phyloP scores from a whole-genome alignment of 768 basidiomycete genomes.

The Podaxis pistillaris region DNA sequence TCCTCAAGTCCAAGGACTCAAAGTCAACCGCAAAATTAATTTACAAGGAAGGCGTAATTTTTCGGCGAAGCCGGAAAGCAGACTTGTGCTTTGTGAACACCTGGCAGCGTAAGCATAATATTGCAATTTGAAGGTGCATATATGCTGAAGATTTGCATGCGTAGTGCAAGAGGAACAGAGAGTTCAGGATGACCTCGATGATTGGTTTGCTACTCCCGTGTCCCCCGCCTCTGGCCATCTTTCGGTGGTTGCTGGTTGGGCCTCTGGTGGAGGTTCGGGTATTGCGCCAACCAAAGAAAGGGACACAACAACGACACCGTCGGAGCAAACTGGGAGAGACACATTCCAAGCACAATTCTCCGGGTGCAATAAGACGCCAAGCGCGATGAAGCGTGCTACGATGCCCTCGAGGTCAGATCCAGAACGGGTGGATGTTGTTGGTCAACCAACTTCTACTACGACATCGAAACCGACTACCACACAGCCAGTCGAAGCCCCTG shows the following conservation, averaged over 20 bases:
- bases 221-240: background rate
- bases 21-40: conserved; percentile 12
- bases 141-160: background rate
- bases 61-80: conserved; percentile 6
- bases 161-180: conserved; percentile 6
- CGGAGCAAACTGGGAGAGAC: background rate
- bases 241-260: background rate
- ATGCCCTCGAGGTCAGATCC: background rate
- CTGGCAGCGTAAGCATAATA: conserved; percentile 24
- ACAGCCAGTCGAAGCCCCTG: background rate
- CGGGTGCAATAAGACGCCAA: background rate
- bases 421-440: background rate
- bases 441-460: background rate
- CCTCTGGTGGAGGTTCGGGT: background rate
- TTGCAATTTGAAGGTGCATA: background rate
- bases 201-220: conserved; percentile 8
- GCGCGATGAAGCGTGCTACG: background rate
- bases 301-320: background rate
- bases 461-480: background rate
- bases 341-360: background rate
- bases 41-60: conserved; percentile 20
- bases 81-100: conserved; percentile 23
- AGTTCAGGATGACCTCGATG: background rate
- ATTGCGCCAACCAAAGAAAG: background rate
- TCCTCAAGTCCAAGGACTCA: background rate